Evolutionary conservation across 805 yeast genomes (phyloP).

Genomic region (Suhomyces sp.): DNA sequence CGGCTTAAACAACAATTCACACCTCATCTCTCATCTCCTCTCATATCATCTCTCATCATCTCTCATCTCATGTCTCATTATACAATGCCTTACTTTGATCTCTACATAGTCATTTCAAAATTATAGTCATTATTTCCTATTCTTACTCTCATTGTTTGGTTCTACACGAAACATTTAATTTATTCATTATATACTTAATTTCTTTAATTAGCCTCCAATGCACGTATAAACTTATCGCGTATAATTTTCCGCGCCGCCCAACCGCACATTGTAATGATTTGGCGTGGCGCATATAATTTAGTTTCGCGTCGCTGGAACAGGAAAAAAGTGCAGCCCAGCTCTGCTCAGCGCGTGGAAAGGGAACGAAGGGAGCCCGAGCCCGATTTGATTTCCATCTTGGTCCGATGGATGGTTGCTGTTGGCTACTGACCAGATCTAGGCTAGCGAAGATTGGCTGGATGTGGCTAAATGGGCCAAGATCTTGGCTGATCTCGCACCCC

Average conservation of each 20-base stretch:
- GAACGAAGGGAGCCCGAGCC: background rate
- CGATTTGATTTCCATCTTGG: background rate
- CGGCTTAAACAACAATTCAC: background rate
- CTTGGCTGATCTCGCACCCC: background rate
- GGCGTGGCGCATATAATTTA: background rate
- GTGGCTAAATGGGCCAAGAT: background rate
- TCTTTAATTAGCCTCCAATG: background rate
- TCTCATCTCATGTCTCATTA: background rate
- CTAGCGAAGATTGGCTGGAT: background rate
- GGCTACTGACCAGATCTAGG: background rate
- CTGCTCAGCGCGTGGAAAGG: background rate
- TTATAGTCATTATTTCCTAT: conserved; percentile 3
- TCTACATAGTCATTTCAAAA: background rate
- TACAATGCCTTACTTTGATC: background rate
- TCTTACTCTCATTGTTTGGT: conserved; percentile 7
- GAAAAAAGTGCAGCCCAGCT: background rate
- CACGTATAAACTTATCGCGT: background rate
- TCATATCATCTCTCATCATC: conserved; percentile 3
- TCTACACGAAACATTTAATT: background rate
- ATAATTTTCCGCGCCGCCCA: background rate
- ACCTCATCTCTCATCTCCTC: conserved; percentile 8
- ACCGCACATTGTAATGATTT: background rate
- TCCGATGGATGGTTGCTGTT: background rate
- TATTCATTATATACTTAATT: background rate
- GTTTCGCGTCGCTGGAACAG: background rate